Percentiles rank a stretch among this genome's conserved stretches.
Evolutionary conservation across 768 basidiomycete species (phyloP).

Genomic region (Mycena kentingensis): DNA sequence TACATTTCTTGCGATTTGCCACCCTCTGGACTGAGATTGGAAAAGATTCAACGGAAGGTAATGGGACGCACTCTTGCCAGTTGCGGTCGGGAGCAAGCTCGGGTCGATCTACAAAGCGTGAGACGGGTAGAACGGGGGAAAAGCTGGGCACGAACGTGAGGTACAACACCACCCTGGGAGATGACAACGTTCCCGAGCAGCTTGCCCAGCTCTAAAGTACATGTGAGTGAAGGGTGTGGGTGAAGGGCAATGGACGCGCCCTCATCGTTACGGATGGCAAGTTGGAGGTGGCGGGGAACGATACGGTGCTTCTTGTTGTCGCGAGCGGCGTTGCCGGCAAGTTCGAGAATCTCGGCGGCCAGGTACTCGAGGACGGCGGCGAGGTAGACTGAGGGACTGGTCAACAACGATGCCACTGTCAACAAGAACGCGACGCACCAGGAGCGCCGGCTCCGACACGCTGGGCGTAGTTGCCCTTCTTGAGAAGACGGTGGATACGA

Average conservation of each 20-base stretch:
- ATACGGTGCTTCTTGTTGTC: slow-evolving; percentile 81
- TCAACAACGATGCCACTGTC: neutral
- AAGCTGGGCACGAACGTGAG: too few species aligned
- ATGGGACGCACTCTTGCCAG: too few species aligned
- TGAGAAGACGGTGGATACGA: slow-evolving; percentile 61
- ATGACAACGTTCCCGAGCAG: neutral
- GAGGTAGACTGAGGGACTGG: slow-evolving; percentile 58
- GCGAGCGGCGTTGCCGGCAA: slow-evolving; percentile 1
- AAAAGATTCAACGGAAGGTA: too few species aligned
- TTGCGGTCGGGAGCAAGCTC: too few species aligned
- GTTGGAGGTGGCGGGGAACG: slow-evolving; percentile 82
- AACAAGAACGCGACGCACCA: slow-evolving; percentile 35
- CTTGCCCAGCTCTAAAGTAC: slow-evolving; percentile 18
- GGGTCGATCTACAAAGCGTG: too few species aligned
- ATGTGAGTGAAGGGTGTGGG: slow-evolving; percentile 18
- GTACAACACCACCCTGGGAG: slow-evolving; percentile 3
- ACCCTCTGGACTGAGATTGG: too few species aligned
- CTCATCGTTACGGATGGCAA: slow-evolving; percentile 80
- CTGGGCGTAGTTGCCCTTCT: slow-evolving; percentile 77
- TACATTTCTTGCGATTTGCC: too few species aligned
- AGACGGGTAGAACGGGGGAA: too few species aligned
- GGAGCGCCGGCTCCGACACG: slow-evolving; percentile 81
- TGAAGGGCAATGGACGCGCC: slow-evolving; percentile 35
- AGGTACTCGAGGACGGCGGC: slow-evolving; percentile 1
- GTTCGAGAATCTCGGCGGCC: slow-evolving; percentile 3